A percentile compares a stretch with the other conserved stretches of the same genome.
phyloP scores from a whole-genome alignment of 2,329 filamentous ascomycete species.

The Coniochaeta prunicola region DNA sequence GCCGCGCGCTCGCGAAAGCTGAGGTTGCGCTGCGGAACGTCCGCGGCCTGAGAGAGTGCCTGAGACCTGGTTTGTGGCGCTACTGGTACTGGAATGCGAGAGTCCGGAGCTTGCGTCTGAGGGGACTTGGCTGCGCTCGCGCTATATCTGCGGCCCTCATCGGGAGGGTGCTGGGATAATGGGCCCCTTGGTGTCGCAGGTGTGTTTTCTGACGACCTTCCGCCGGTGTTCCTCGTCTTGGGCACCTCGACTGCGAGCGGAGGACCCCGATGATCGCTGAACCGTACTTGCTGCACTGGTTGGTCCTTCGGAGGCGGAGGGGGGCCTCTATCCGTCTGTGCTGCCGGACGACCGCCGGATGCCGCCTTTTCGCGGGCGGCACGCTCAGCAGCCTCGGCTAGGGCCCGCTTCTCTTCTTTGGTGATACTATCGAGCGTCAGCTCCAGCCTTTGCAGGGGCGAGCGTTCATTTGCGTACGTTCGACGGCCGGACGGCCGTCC shows the following conservation, averaged over 20 bases:
- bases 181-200: constrained; percentile 18
- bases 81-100: constrained; percentile 18
- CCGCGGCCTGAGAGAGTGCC: constrained; percentile 14
- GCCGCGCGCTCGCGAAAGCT: constrained; percentile 55
- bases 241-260: constrained; percentile 11
- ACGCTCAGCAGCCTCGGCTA: constrained; percentile 75
- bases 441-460: constrained; percentile 89
- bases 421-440: constrained; percentile 85
- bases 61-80: constrained; percentile 11
- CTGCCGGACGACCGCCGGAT: constrained; percentile 13
- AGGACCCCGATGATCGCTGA: constrained; percentile 19
- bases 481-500: constrained; percentile 35
- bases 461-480: constrained; percentile 72
- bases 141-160: constrained; percentile 19
- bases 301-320: neutral
- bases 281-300: constrained; percentile 22
- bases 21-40: constrained; percentile 42
- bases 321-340: constrained; percentile 6
- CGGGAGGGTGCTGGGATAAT: constrained; percentile 22
- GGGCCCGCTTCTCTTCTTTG: constrained; percentile 88
- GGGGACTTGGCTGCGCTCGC: constrained; percentile 20
- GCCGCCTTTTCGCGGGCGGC: constrained; percentile 51
- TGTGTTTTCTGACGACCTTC: constrained; percentile 14
- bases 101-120: constrained; percentile 13
- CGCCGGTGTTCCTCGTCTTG: constrained; percentile 10